Evolutionary conservation across 306 rosid genomes (phyloP).

Genomic region (Cyclanthera cordifolia): DNA sequence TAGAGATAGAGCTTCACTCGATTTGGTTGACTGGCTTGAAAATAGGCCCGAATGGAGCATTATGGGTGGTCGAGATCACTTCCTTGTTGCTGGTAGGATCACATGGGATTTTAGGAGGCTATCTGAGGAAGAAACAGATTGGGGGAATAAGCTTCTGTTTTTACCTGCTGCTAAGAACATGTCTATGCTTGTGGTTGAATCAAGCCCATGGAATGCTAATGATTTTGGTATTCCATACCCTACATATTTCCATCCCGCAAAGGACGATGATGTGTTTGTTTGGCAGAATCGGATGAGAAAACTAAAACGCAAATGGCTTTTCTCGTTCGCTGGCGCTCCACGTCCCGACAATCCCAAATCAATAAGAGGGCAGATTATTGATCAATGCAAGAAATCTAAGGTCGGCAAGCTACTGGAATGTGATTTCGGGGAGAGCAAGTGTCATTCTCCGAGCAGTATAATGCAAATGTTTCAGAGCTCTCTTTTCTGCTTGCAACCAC

Average conservation of each 20-base stretch:
- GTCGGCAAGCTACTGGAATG: slow-evolving; percentile 78
- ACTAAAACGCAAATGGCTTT: slow-evolving; percentile 49
- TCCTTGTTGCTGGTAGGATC: slow-evolving; percentile 92
- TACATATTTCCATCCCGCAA: slow-evolving; percentile 92
- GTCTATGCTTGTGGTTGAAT: slow-evolving; percentile 99
- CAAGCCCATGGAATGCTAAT: slow-evolving; percentile 99
- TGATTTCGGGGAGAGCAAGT: slow-evolving; percentile 95
- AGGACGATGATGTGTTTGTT: slow-evolving; percentile 55
- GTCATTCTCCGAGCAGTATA: slow-evolving; percentile 91
- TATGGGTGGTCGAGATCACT: slow-evolving; percentile 88
- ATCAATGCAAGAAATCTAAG: slow-evolving; percentile 59
- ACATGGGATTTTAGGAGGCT: slow-evolving; percentile 95
- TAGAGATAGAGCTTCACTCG: slow-evolving; percentile 90
- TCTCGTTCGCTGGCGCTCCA: slow-evolving; percentile 97
- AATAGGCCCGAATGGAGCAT: slow-evolving; percentile 88
- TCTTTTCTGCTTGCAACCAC: slow-evolving; percentile 90
- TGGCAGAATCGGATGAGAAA: slow-evolving; percentile 50
- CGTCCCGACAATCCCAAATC: slow-evolving; percentile 84
- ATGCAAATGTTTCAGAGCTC: slow-evolving; percentile 99
- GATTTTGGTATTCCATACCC: slow-evolving; percentile 98
- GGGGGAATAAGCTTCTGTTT: slow-evolving; percentile 95
- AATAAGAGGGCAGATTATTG: slow-evolving; percentile 75
- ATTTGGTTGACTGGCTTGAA: slow-evolving; percentile 79
- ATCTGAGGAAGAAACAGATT: slow-evolving; percentile 51
- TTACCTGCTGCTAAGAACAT: slow-evolving; percentile 86